These are phyloP conservation scores for Metarhizium anisopliae DNA, from an alignment of 2,329 filamentous ascomycete genomes.

Conservation along the genomic window DNA sequence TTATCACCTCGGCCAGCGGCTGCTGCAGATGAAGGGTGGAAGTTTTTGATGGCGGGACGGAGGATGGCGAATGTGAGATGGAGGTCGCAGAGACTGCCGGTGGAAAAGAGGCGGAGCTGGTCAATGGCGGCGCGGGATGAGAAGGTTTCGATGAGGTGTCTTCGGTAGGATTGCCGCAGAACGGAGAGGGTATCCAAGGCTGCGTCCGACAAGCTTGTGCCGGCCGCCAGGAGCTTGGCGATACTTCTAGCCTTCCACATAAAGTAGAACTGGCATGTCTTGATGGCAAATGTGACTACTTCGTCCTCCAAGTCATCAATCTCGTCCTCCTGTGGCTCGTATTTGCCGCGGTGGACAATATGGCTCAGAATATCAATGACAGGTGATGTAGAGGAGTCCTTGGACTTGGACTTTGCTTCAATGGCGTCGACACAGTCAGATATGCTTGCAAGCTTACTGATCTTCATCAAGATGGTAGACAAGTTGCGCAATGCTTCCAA, in stretches of 20 bases:
- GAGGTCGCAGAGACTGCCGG: slow-evolving; percentile 71
- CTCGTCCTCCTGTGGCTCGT: slow-evolving; percentile 58
- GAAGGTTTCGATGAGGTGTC: slow-evolving; percentile 57
- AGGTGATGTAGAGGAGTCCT: slow-evolving; percentile 34
- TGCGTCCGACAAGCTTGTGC: slow-evolving; percentile 44
- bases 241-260: slow-evolving; percentile 78
- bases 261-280: slow-evolving; percentile 77
- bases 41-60: slow-evolving; percentile 41
- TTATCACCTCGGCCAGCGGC: slow-evolving; percentile 18
- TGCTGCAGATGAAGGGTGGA: slow-evolving; percentile 17
- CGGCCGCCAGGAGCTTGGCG: slow-evolving; percentile 43
- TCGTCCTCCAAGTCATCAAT: slow-evolving; percentile 72
- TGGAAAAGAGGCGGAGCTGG: slow-evolving; percentile 65
- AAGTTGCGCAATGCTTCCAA: slow-evolving; percentile 59
- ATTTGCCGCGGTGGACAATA: slow-evolving; percentile 65
- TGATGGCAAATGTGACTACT: slow-evolving; percentile 66
- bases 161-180: slow-evolving; percentile 47
- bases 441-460: slow-evolving; percentile 72
- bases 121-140: slow-evolving; percentile 64
- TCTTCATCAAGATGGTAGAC: slow-evolving; percentile 65
- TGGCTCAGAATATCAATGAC: slow-evolving; percentile 63
- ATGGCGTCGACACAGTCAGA: slow-evolving; percentile 69
- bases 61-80: slow-evolving; percentile 72
- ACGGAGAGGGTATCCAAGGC: slow-evolving; percentile 53
- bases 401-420: slow-evolving; percentile 48